Percentiles rank a stretch among this genome's conserved stretches.
These are phyloP conservation scores for Puccinia hordei DNA, from an alignment of 1,284 basidiomycete genomes.

Conservation along the genomic window DNA sequence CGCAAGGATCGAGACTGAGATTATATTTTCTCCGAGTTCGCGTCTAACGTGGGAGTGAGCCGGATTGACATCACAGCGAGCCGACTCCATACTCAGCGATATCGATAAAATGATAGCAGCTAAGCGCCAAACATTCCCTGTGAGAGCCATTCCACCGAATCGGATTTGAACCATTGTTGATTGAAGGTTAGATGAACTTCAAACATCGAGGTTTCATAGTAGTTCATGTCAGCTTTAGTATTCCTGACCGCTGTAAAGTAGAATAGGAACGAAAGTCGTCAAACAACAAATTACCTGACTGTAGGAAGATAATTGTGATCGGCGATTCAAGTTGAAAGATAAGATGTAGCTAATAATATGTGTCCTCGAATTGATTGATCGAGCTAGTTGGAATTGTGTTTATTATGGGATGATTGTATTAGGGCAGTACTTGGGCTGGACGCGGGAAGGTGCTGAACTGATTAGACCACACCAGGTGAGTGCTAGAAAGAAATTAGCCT, in stretches of 20 bases:
- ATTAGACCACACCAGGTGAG: too few species aligned
- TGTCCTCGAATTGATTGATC: too few species aligned
- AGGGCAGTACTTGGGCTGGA: too few species aligned
- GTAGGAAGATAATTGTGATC: too few species aligned
- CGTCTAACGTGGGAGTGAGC: neutral
- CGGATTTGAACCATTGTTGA: neutral
- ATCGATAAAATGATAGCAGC: neutral
- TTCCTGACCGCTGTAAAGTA: neutral
- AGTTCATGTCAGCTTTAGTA: neutral
- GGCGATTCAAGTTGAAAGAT: too few species aligned
- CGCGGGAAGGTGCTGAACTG: too few species aligned
- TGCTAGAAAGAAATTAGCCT: too few species aligned
- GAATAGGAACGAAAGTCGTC: neutral
- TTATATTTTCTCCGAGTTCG: neutral
- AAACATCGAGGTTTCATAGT: neutral
- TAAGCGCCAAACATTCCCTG: neutral
- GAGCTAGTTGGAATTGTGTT: too few species aligned
- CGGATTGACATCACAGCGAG: neutral
- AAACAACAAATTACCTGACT: slow-evolving; percentile 6
- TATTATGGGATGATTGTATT: too few species aligned
- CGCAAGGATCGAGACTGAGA: neutral
- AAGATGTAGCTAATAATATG: neutral
- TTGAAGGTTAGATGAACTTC: neutral
- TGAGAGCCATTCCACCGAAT: neutral
- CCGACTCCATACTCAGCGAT: neutral